Evolutionary conservation across 805 yeast species (phyloP), one percentile per base, ranked within the genome.

Genomic region (Sungouiozyma ichnusensis): DNA sequence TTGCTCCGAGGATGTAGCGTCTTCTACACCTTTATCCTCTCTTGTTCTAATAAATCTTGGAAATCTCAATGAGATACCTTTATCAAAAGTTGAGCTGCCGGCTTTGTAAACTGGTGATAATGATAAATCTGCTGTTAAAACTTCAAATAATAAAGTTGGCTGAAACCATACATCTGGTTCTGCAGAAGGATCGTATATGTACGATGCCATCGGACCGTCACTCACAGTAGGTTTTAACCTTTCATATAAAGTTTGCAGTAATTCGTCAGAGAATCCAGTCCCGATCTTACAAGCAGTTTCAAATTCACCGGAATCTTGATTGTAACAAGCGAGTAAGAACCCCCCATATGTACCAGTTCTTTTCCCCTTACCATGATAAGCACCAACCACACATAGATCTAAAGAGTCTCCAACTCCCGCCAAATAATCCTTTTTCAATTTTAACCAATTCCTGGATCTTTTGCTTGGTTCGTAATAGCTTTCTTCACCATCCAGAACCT

Each of bases 271-370:
- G 57, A 92, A 92, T 0, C 98, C 98, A 0, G 98, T 92, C 38
- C 98, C 98, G 42, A 94, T 88, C 60, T 92, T 92, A 66, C 98
- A 92, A 35, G 94, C 81, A 0, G 97, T 84, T 62, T 92, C 97
- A 58, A 75, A 86, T 54, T 88, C 97, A 17, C 94, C 97, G 0
- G 86, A 75, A 44, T 90, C 96, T 43, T 78, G 79, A 55, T 92
- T 92, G 57, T 86, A 90, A 24, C 94, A 81, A 0, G 95, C 97
- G 39, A 92, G 68, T 33, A 92, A 62, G 55, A 88, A 92, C 2
- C 97, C 98, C 40, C 98, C 98, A 60, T 90, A 92, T 46, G 82
- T 74, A 9, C 95, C 95, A 0, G 97, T 88, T 57, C 98, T 75
- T 63, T 90, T 92, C 36, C 98, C 98, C 44, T 79, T 78, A 16